Conservation (phyloP, 2,329 filamentous ascomycete species). For the Diplodia scrobiculata region DNA sequence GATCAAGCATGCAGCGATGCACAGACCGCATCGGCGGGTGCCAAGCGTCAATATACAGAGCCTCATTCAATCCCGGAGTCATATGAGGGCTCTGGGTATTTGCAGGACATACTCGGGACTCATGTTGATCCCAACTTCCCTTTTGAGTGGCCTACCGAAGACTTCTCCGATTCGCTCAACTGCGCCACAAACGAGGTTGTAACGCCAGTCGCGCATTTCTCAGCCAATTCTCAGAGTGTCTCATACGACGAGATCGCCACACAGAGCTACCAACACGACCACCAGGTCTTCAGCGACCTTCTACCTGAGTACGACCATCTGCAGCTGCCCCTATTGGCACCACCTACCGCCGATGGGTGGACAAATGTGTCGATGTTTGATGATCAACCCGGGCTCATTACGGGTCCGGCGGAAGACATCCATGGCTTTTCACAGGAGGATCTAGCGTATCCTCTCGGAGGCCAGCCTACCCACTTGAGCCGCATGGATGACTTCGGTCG, state of each 20-base stretch:
- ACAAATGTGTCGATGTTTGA: not conserved
- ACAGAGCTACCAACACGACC: too few species aligned
- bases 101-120: not conserved
- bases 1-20: too few species aligned
- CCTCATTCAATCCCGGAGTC: not conserved
- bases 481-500: too few species aligned
- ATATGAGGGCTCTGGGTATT: not conserved
- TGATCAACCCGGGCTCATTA: not conserved
- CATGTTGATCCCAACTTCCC: not conserved
- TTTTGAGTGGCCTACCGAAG: not conserved
- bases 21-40: too few species aligned
- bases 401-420: not conserved
- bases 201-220: too few species aligned
- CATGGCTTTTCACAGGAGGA: not conserved
- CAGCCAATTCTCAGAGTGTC: not conserved
- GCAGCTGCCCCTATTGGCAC: not conserved
- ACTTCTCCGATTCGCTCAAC: rapidly evolving
- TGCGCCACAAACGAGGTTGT: not conserved
- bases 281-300: not conserved
- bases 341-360: not conserved
- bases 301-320: too few species aligned
- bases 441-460: not conserved
- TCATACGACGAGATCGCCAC: not conserved
- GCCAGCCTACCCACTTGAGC: not conserved
- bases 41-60: not conserved